Evolutionary conservation across 257 asterid species (phyloP).

Genomic region (Plantago ovata): DNA sequence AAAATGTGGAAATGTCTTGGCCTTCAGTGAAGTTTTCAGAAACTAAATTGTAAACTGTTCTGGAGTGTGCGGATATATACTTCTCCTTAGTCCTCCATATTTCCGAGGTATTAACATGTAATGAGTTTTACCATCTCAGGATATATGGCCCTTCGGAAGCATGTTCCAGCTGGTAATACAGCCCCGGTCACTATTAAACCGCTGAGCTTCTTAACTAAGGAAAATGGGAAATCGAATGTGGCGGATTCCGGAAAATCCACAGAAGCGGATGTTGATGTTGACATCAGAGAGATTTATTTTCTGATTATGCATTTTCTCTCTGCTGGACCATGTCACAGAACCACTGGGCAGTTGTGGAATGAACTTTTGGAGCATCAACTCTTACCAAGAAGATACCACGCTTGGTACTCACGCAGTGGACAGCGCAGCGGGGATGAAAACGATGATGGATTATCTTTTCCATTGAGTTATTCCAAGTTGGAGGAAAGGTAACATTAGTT

Average conservation of each 20-base stretch:
- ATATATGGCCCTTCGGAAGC: slow-evolving; percentile 82
- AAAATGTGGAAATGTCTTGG: slow-evolving; percentile 1
- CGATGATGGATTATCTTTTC: slow-evolving; percentile 88
- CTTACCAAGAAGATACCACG: slow-evolving; percentile 93
- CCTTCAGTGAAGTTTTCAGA: neutral
- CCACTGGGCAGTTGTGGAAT: slow-evolving; percentile 91
- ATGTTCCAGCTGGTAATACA: slow-evolving; percentile 50
- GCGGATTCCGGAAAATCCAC: slow-evolving; percentile 43
- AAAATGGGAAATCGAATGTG: slow-evolving; percentile 56
- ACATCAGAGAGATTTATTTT: slow-evolving; percentile 88
- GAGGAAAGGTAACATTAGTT: slow-evolving; percentile 61
- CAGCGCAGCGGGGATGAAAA: slow-evolving; percentile 71
- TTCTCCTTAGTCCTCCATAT: neutral
- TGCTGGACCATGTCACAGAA: slow-evolving; percentile 92
- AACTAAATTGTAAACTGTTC: neutral
- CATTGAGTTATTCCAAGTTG: slow-evolving; percentile 71
- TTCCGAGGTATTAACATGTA: slow-evolving; percentile 11
- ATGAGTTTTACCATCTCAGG: slow-evolving; percentile 38
- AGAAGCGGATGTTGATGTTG: slow-evolving; percentile 66
- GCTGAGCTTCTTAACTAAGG: slow-evolving; percentile 56
- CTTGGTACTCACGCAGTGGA: slow-evolving; percentile 92
- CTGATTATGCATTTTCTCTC: slow-evolving; percentile 97
- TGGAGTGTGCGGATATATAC: neutral
- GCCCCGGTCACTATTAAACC: slow-evolving; percentile 61
- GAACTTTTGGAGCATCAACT: slow-evolving; percentile 98